Evolutionary conservation across 148 eudicot genomes (phyloP).

Genomic region (Linanthus parryae): DNA sequence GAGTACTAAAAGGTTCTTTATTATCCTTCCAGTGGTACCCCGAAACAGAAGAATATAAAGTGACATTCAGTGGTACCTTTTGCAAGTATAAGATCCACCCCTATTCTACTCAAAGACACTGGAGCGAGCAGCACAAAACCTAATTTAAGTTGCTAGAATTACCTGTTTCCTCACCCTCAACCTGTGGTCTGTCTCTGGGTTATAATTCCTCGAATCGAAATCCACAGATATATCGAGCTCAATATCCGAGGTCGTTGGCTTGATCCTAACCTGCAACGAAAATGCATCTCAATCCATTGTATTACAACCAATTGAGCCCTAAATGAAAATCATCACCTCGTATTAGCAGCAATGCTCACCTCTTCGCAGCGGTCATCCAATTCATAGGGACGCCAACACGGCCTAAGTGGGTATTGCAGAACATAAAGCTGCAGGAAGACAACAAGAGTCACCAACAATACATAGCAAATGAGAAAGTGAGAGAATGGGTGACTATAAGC

Average conservation of each 20-base stretch:
- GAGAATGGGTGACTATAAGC: too few species aligned
- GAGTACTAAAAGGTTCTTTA: too few species aligned
- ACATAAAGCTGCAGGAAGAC: constrained; percentile 50
- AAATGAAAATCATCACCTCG: neutral
- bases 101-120: too few species aligned
- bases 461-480: neutral
- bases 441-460: constrained; percentile 26
- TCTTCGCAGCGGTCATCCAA: constrained; percentile 64
- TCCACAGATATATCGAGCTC: constrained; percentile 74
- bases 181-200: constrained; percentile 19
- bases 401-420: constrained; percentile 78
- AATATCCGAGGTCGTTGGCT: constrained; percentile 43
- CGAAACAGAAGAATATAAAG: too few species aligned
- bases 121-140: neutral
- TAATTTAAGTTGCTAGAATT: constrained; percentile 2
- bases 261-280: constrained; percentile 63
- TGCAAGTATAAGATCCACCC: too few species aligned
- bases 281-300: too few species aligned
- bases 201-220: constrained; percentile 43
- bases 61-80: too few species aligned
- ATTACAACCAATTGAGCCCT: neutral
- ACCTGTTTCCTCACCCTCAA: constrained; percentile 54
- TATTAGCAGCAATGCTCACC: constrained; percentile 27
- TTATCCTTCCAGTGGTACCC: too few species aligned
- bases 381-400: constrained; percentile 87